Evolutionary conservation across 176 grass and related monocot genomes (phyloP).

Genomic region (Puya raimondii): DNA sequence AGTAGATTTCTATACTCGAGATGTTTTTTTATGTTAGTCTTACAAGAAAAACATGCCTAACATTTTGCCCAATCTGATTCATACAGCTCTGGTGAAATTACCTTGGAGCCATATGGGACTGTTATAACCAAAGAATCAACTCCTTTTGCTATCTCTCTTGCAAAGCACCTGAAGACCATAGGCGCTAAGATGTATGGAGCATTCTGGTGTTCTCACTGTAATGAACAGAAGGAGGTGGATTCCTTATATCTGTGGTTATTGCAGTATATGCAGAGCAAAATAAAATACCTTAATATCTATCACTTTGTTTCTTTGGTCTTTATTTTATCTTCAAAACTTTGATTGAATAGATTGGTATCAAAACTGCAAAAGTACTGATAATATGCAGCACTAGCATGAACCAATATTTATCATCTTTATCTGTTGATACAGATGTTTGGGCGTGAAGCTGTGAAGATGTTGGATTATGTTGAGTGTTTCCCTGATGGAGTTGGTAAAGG

Average conservation of each 20-base stretch:
- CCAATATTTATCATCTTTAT: conserved; percentile 10
- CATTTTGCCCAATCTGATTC: conserved; percentile 14
- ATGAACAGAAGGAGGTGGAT: conserved; percentile 85
- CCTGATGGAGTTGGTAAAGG: conserved; percentile 93
- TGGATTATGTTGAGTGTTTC: conserved; percentile 93
- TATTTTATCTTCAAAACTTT: neutral
- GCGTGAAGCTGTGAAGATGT: conserved; percentile 59
- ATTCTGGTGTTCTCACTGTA: conserved; percentile 98
- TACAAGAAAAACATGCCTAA: conserved; percentile 2
- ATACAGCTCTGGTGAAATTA: conserved; percentile 61
- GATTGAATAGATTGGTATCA: neutral
- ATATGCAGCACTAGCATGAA: neutral
- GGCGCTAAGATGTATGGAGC: conserved; percentile 99
- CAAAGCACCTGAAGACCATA: conserved; percentile 66
- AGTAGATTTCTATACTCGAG: too few relatives aligned
- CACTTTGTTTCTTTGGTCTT: neutral
- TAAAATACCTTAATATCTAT: neutral
- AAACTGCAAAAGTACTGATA: neutral
- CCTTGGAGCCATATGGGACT: conserved; percentile 73
- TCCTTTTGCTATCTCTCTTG: conserved; percentile 69
- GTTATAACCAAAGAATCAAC: conserved; percentile 68
- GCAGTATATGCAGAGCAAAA: neutral
- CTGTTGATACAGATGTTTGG: conserved; percentile 71
- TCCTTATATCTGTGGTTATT: conserved; percentile 10
- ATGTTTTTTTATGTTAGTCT: neutral